These are phyloP conservation scores for Blepharisma japonicum DNA, from an alignment of 73 alveolate genomes.

Conservation along the genomic window DNA sequence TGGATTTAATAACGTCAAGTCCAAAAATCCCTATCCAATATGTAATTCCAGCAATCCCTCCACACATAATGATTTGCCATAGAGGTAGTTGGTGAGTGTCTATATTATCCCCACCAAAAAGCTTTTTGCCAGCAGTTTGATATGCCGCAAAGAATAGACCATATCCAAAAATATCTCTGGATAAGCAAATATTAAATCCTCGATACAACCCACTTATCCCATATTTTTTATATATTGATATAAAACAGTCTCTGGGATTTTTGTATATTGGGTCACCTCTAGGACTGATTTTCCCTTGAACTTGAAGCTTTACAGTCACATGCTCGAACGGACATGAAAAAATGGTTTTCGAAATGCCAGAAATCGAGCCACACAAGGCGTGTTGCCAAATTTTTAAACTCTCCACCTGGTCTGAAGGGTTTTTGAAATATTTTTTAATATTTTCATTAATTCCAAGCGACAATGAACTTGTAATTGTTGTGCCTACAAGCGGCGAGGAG, in stretches of 20 bases:
- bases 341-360: constrained; percentile 28
- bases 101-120: neutral
- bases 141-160: neutral
- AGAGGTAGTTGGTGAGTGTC: neutral
- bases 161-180: constrained; percentile 28
- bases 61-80: neutral
- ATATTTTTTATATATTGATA: no score
- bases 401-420: constrained; percentile 25
- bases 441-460: constrained; percentile 31
- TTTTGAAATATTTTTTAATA: constrained; percentile 18
- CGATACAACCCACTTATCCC: neutral
- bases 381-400: constrained; percentile 26
- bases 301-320: constrained; percentile 30
- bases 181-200: neutral
- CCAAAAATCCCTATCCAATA: neutral
- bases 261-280: no score
- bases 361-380: constrained; percentile 27
- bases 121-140: neutral
- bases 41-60: constrained; percentile 23
- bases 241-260: no score
- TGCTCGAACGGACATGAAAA: constrained; percentile 32
- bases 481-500: constrained; percentile 31
- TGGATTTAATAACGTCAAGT: constrained; percentile 12
- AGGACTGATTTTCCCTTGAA: neutral
- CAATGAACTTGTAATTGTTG: constrained; percentile 13